These are phyloP conservation scores for Craspedostauros australis DNA, from an alignment of 108 stramenopile species.

Conservation along the genomic window DNA sequence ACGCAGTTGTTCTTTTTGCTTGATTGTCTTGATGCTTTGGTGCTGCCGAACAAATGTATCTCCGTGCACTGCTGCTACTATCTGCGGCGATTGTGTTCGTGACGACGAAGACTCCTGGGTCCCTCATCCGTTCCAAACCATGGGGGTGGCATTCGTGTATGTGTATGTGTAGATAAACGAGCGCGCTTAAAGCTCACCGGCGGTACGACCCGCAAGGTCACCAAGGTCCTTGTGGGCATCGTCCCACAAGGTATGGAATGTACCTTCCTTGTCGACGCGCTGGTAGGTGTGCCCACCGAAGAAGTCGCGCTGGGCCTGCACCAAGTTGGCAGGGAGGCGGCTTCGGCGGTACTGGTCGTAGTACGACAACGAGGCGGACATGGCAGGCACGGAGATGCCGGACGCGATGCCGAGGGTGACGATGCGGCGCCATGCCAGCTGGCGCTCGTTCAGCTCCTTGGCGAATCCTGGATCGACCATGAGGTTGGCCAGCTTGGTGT, in stretches of 20 bases:
- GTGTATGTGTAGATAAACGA: no score
- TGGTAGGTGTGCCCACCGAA: constrained; percentile 99
- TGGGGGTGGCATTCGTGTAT: no score
- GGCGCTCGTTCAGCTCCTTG: constrained; percentile 68
- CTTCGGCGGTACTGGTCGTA: constrained; percentile 93
- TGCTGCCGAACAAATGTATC: no score
- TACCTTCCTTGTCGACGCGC: constrained; percentile 76
- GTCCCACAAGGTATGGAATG: constrained; percentile 91
- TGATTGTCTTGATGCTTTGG: no score
- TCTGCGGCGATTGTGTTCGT: no score
- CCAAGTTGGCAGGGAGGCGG: constrained; percentile 88
- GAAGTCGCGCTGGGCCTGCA: constrained; percentile 98
- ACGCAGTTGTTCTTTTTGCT: no score
- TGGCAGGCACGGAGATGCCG: constrained; percentile 87
- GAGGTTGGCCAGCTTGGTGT: constrained; percentile 79
- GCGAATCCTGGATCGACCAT: constrained; percentile 93
- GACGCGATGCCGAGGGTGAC: constrained; percentile 84
- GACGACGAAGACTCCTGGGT: neutral
- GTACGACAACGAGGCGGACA: constrained; percentile 88
- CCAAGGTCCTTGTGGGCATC: constrained; percentile 93
- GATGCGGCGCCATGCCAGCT: constrained; percentile 89
- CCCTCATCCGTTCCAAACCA: neutral
- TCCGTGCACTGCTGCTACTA: no score
- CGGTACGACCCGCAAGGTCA: constrained; percentile 81
- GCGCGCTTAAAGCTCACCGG: constrained; percentile 63